Evolutionary conservation across 208 protist species (phyloP), one percentile per base, ranked within the genome.

Genomic region (Naegleria lovaniensis): DNA sequence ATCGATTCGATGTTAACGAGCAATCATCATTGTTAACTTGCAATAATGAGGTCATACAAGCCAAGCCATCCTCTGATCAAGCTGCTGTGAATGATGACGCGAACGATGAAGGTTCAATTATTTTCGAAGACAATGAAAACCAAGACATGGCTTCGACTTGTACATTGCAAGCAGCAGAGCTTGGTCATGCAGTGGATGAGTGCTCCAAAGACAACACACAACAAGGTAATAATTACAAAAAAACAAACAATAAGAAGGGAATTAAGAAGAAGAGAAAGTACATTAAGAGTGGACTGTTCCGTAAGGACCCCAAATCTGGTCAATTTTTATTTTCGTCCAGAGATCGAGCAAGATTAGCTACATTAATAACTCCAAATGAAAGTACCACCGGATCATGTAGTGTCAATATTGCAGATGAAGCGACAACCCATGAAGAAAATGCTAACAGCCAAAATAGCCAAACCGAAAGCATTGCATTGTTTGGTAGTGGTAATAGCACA

Each of bases 201-300:
- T 7, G 7, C 43, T 9, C 43, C 1, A 48, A 48, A 48, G 43
- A 48, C 43, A 48, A 48, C 7, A 48, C 43, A 48, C 43, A 48
- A 48, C 43, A 48, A 48, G 11, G 6, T 9, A 79, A 79, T 33
- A 79, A 79, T 33, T 79, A 79, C n/a, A 79, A 33, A 25, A 79
- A 79, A 9, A 79, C 25, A 79, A 79, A 33, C n/a, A 79, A 79
- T 9, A 79, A 79, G 67, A 79, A 79, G 25, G 67, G 67, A 15
- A 79, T 79, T 36, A 79, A 79, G 67, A 88, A 88, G 41, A 88
- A 88, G 41, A 13, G 85, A 88, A 88, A 58, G 85, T 88, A 88
- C 19, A 39, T 88, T 19, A 88, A 88, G 22, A 33, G 15, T 58
- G 85, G 85, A 36, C n/a, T 88, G 0, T 88, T 39, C 33, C 55